phyloP scores from a whole-genome alignment of 495 filamentous ascomycete species.

The Baudoinia panamericana region DNA sequence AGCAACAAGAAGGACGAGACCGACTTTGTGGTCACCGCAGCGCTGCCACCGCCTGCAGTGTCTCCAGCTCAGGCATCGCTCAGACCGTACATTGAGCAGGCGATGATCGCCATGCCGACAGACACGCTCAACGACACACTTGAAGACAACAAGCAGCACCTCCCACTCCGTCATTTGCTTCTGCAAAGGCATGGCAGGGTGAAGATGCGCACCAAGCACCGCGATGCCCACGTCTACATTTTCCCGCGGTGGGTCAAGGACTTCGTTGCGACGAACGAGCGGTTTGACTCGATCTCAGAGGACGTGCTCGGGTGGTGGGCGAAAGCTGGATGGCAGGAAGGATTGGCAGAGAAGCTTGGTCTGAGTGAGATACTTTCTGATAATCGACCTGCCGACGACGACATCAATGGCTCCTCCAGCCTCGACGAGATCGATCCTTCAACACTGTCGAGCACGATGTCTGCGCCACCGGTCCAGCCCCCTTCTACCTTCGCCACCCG shows the following conservation, averaged over 20 bases:
- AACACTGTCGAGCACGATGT: constrained; percentile 44
- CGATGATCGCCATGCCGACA: constrained; percentile 67
- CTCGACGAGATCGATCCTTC: constrained; percentile 52
- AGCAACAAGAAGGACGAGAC: constrained; percentile 79
- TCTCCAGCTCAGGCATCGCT: constrained; percentile 47
- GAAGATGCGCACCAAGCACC: constrained; percentile 61
- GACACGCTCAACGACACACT: constrained; percentile 71
- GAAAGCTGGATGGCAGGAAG: constrained; percentile 79
- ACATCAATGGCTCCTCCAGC: too few species aligned
- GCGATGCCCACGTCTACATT: constrained; percentile 86
- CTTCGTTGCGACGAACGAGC: constrained; percentile 63
- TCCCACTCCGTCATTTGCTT: constrained; percentile 59
- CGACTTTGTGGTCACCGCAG: constrained; percentile 69
- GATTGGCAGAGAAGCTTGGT: constrained; percentile 62
- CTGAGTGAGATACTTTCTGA: constrained; percentile 50
- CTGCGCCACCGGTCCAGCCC: constrained; percentile 12
- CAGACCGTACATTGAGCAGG: constrained; percentile 46
- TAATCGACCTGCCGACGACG: constrained; percentile 21
- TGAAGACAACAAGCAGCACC: constrained; percentile 41
- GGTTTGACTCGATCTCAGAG: constrained; percentile 74
- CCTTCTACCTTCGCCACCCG: constrained; percentile 33
- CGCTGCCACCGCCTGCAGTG: constrained; percentile 43
- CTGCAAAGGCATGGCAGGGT: constrained; percentile 58
- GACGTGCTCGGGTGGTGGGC: constrained; percentile 93
- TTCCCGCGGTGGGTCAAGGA: constrained; percentile 84